Percentiles rank a stretch among this genome's conserved stretches.
phyloP scores from a whole-genome alignment of 306 rosid genomes.

The Leucaena leucocephala region DNA sequence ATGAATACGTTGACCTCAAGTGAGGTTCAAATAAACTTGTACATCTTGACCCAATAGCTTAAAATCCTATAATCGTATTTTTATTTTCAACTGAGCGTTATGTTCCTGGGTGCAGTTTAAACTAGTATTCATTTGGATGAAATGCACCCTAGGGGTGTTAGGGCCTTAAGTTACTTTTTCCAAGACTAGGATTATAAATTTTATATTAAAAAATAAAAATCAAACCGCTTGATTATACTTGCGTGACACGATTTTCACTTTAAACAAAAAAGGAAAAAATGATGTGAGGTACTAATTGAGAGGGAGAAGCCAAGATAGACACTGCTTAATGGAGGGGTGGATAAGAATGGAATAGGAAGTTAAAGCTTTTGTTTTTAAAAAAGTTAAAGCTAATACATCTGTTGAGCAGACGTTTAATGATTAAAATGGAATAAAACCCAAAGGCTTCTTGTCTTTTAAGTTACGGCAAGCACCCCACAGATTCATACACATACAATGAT shows the following conservation, averaged over 20 bases:
- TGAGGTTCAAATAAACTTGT: too few species aligned
- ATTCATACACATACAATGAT: not conserved
- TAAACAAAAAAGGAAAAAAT: not conserved
- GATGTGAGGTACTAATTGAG: not conserved
- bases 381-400: conserved; percentile 1
- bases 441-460: not conserved
- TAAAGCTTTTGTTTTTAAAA: not conserved
- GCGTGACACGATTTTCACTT: not conserved
- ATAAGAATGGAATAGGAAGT: not conserved
- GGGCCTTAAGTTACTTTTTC: not conserved
- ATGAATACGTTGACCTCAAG: too few species aligned
- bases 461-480: conserved; percentile 7
- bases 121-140: not conserved
- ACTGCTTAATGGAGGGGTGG: not conserved
- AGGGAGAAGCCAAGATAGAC: not conserved
- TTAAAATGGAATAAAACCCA: not conserved
- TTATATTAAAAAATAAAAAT: not conserved
- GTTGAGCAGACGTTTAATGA: not conserved
- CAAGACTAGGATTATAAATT: not conserved
- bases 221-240: not conserved
- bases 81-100: not conserved
- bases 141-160: not conserved
- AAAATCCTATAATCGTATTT: not conserved
- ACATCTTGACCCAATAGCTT: too few species aligned
- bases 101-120: not conserved